Evolutionary conservation across 805 yeast species (phyloP), one percentile per base, ranked within the genome.

Genomic region (Brettanomyces naardenensis): DNA sequence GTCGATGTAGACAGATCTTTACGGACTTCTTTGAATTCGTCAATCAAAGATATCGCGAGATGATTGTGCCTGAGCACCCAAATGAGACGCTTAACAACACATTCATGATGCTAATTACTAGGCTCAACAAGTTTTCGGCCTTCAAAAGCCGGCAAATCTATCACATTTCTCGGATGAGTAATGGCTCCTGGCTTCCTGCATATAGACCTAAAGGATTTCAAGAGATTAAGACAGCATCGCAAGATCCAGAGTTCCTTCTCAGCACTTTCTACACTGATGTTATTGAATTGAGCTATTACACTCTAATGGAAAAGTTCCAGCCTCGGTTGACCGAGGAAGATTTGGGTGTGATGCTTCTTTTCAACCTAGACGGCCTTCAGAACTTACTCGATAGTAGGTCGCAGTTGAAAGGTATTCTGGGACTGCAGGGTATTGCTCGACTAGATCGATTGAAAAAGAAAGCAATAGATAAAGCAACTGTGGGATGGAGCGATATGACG

Each of bases 401-500:
- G 1, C 19, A 36, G 6, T 48, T 84, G 15, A 66, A 65, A 41
- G 65, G 62, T 29, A 65, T 80, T 10, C 56, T 87, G 31, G 84
- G 84, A 1, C 54, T 63, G 14, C 52, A 64, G 2, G 94, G 95
- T 0, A 58, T 65, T 14, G 78, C 73, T 35, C 64, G 96, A 39
- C 51, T 84, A 5, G 80, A 73, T 33, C 74, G 76, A 47, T 58
- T 92, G 47, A 78, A 80, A 51, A 87, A 83, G 53, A 66, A 89
- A 44, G 86, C 80, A 33, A 60, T 83, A 49, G 82, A 80, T 49
- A 63, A 77, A 48, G 84, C 87, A 53, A 68, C 87, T 39, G 73
- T 64, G 35, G 81, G 75, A 46, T 90, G 97, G 97, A 81, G 82
- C 45, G 69, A 69, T 41, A 77, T 84, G 19, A 87, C 95, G 3